Evolutionary conservation across 2,329 filamentous ascomycete genomes (phyloP).

Genomic region (Dothiorella sarmentorum): DNA sequence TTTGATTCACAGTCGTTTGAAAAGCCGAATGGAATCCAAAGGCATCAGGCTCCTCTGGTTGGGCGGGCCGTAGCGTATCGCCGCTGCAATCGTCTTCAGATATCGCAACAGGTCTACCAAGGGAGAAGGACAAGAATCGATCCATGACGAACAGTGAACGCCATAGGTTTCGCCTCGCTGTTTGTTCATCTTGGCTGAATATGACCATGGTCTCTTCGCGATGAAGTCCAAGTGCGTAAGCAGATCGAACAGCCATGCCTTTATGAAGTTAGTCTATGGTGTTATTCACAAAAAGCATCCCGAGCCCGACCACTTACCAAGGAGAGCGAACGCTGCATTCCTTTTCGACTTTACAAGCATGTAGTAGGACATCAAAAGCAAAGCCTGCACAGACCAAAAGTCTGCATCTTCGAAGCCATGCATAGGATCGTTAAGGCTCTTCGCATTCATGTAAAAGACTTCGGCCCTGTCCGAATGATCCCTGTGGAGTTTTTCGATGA

Average conservation of each 20-base stretch:
- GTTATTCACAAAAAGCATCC: background rate
- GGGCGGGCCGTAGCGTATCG: constrained; percentile 37
- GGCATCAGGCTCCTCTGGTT: constrained; percentile 19
- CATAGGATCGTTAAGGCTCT: constrained; percentile 48
- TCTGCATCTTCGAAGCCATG: constrained; percentile 59
- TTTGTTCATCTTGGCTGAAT: constrained; percentile 48
- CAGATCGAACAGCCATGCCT: constrained; percentile 63
- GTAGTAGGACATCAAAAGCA: constrained; percentile 62
- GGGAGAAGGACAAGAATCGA: constrained; percentile 58
- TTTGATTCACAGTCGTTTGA: constrained; percentile 26
- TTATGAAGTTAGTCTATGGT: background rate
- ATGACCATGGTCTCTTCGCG: constrained; percentile 57
- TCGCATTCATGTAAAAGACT: constrained; percentile 60
- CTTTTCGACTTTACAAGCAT: constrained; percentile 60
- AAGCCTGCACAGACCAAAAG: constrained; percentile 63
- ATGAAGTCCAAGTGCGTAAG: constrained; percentile 61
- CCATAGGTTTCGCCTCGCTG: constrained; percentile 58
- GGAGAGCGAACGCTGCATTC: constrained; percentile 61
- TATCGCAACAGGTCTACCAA: constrained; percentile 62
- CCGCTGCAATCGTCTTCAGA: constrained; percentile 60
- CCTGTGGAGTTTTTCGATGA: constrained; percentile 52
- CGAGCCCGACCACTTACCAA: constrained; percentile 43
- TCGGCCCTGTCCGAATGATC: constrained; percentile 56
- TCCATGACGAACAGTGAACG: constrained; percentile 63
- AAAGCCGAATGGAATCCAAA: constrained; percentile 30